These are phyloP conservation scores for Penicillium ochrochloron DNA, from an alignment of 495 filamentous ascomycete genomes.

Conservation along the genomic window DNA sequence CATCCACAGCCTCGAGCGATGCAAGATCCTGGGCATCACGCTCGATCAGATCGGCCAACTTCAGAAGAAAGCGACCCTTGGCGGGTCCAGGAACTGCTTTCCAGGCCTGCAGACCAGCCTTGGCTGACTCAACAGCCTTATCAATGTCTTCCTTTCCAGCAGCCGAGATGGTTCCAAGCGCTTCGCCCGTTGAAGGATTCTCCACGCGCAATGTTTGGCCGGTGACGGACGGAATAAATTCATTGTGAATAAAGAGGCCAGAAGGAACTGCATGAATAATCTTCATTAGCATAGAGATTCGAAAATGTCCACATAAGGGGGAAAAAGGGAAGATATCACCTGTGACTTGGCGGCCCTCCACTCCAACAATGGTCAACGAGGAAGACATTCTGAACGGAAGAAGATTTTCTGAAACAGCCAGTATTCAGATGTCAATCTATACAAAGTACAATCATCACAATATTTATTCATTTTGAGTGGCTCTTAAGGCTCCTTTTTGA, in stretches of 20 bases:
- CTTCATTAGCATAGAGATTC: not conserved
- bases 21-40: constrained; percentile 31
- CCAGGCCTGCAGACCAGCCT: constrained; percentile 35
- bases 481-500: not conserved
- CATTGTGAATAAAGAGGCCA: constrained; percentile 47
- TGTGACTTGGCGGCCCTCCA: constrained; percentile 27
- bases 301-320: not conserved
- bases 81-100: constrained; percentile 45
- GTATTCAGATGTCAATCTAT: not conserved
- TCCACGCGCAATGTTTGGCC: constrained; percentile 28
- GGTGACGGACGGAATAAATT: constrained; percentile 32
- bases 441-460: not conserved
- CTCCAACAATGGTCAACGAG: constrained; percentile 21
- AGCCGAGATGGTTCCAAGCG: constrained; percentile 32
- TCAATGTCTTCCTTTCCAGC: constrained; percentile 46
- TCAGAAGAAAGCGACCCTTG: constrained; percentile 50
- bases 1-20: constrained; percentile 37
- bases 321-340: constrained; percentile 4
- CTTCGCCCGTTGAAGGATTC: constrained; percentile 38
- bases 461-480: not conserved
- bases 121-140: constrained; percentile 59
- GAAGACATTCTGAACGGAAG: constrained; percentile 11
- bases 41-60: constrained; percentile 41
- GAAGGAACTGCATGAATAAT: constrained; percentile 26
- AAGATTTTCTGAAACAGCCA: not conserved